Base-by-base conservation (phyloP, 305 asterid species). In the Fraxinus latifolia region DNA sequence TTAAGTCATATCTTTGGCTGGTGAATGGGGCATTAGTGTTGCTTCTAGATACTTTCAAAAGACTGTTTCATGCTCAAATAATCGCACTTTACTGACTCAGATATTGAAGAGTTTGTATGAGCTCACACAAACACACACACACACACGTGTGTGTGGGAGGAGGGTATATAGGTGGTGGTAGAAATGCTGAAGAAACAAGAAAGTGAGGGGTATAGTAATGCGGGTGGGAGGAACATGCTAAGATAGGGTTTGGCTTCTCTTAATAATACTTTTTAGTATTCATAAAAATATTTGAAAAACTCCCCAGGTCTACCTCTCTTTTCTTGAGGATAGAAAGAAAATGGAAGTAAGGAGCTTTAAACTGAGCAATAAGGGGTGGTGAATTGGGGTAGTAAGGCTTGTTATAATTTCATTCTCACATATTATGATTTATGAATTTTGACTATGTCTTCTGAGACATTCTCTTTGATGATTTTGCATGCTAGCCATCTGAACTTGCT, bases 401-500 rank as follows among this genome's bases (percentile, higher is more conserved):
- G 39, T 71, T 71, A 15, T 71, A n/a, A 71, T 71, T 19, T 67
- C 72, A n/a, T 23, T 5, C 76, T 34, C 53, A 55, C 11, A 31
- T 76, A 32, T 75, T 65, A 6, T 74, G 47, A 33, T 58, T 15
- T 47, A 47, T 78, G 70, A 72, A 47, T 78, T 82, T 81, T 85
- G 74, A 67, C 68, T 74, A 31, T 21, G 34, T 70, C 44, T 74
- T 80, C 85, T 89, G 75, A 86, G 78, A 50, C 73, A 44, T 76
- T 70, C 65, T 75, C 31, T 65, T 77, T 84, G 78, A 74, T 85
- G 71, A 42, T 89, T 81, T 73, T 89, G 82, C 65, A 78, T 82
- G 81, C 77, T 82, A 96, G 98, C 99, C 99, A 58, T 96, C 97
- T 84, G 99, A 96, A 85, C 98, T 96, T 76, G 98, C 95, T 81